Conservation (phyloP, 1,284 basidiomycete genomes). For the Cutaneotrichosporon curvatum region DNA sequence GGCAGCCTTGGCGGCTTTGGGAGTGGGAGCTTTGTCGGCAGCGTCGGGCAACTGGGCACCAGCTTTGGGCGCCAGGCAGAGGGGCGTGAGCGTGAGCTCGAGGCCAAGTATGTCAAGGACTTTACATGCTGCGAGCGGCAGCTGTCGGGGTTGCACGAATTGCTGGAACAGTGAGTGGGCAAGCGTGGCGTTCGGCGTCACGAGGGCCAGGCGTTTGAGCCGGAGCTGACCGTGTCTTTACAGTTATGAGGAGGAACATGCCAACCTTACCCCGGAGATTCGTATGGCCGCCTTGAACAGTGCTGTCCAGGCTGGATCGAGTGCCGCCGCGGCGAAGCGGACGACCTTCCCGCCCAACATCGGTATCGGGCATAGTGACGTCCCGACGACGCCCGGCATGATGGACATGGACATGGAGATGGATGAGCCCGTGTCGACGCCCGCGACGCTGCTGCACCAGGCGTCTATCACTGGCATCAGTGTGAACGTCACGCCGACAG, state of each 20-base stretch:
- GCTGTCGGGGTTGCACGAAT: conserved; percentile 44
- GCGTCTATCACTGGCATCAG: conserved; percentile 7
- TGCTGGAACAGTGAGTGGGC: conserved; percentile 47
- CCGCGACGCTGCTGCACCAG: conserved; percentile 15
- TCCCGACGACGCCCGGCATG: conserved; percentile 46
- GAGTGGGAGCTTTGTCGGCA: conserved; percentile 33
- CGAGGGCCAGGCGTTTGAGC: background rate
- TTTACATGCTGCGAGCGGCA: conserved; percentile 46
- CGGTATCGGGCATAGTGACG: conserved; percentile 28
- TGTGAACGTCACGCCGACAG: conserved; percentile 5
- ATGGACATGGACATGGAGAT: conserved; percentile 47
- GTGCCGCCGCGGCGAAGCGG: background rate
- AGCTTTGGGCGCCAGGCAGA: conserved; percentile 38
- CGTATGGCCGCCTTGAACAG: conserved; percentile 38
- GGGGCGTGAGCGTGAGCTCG: conserved; percentile 40
- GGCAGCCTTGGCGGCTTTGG: conserved; percentile 21
- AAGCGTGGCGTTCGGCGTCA: too few relatives aligned
- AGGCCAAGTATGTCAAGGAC: conserved; percentile 45
- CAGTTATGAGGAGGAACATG: conserved; percentile 48
- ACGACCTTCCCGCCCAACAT: conserved; percentile 3
- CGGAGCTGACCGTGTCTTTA: background rate
- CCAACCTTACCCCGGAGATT: conserved; percentile 40
- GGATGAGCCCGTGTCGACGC: conserved; percentile 35
- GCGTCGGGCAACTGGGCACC: conserved; percentile 34
- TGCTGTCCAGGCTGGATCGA: conserved; percentile 24